These are phyloP conservation scores for Cystobasidiopsis lactophilus DNA, from an alignment of 768 basidiomycete genomes.

Conservation along the genomic window DNA sequence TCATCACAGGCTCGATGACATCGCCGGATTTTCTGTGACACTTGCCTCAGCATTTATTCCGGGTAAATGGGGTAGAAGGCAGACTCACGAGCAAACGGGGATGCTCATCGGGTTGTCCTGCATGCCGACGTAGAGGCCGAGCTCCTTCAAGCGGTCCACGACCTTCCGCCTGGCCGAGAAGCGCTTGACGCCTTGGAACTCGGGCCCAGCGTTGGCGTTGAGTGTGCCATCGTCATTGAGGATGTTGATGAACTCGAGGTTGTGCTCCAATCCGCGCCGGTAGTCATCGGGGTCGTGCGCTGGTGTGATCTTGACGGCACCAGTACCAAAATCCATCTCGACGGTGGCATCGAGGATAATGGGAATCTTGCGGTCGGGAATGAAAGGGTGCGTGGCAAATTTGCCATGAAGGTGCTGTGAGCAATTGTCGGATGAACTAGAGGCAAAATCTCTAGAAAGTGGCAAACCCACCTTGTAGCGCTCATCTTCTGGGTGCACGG, in stretches of 20 bases:
- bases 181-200: slow-evolving; percentile 69
- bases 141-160: slow-evolving; percentile 58
- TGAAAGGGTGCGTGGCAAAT: slow-evolving; percentile 64
- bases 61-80: background rate
- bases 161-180: slow-evolving; percentile 78
- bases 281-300: slow-evolving; percentile 97
- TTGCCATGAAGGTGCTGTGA: slow-evolving; percentile 74
- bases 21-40: slow-evolving; percentile 70
- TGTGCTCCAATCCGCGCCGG: slow-evolving; percentile 69
- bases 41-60: slow-evolving; percentile 4
- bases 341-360: slow-evolving; percentile 70
- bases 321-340: slow-evolving; percentile 90
- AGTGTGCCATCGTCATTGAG: slow-evolving; percentile 91
- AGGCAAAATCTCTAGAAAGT: background rate
- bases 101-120: slow-evolving; percentile 97
- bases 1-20: slow-evolving; percentile 78
- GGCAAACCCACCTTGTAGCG: slow-evolving; percentile 45
- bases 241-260: slow-evolving; percentile 77
- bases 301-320: slow-evolving; percentile 96
- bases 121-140: slow-evolving; percentile 64
- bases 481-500: slow-evolving; percentile 78
- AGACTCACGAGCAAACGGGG: slow-evolving; percentile 58
- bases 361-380: slow-evolving; percentile 53
- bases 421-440: background rate
- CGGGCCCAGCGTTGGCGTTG: slow-evolving; percentile 60